These are phyloP conservation scores for Phytopythium mirpurense DNA, from an alignment of 352 stramenopile species.

Conservation along the genomic window DNA sequence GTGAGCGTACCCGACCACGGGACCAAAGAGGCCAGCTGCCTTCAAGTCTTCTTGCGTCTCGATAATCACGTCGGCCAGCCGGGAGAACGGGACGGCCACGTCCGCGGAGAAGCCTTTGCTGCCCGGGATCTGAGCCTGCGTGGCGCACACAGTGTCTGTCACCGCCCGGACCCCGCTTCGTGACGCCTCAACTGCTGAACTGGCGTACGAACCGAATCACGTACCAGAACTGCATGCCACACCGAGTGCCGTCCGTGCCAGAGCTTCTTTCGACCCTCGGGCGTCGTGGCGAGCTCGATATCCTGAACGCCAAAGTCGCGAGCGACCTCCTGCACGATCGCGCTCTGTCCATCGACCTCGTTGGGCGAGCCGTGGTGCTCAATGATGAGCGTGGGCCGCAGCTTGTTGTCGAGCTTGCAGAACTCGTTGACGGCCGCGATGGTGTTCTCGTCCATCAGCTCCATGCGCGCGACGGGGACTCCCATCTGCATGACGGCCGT, in stretches of 20 bases:
- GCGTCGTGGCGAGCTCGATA: slow-evolving; percentile 59
- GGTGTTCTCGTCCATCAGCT: slow-evolving; percentile 74
- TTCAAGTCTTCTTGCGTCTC: slow-evolving; percentile 89
- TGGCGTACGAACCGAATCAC: too few relatives aligned
- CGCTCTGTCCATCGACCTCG: slow-evolving; percentile 84
- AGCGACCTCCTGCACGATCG: slow-evolving; percentile 73
- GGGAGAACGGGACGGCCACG: slow-evolving; percentile 93
- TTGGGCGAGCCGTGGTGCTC: slow-evolving; percentile 82
- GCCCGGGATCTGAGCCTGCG: slow-evolving; percentile 58
- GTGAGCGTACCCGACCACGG: slow-evolving; percentile 90
- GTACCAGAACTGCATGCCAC: slow-evolving; percentile 70
- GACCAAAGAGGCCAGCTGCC: slow-evolving; percentile 77
- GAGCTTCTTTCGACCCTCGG: slow-evolving; percentile 66
- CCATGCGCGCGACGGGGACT: slow-evolving; percentile 74
- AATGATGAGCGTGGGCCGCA: slow-evolving; percentile 91
- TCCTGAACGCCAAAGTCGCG: slow-evolving; percentile 66
- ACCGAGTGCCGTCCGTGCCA: slow-evolving; percentile 76
- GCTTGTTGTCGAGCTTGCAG: slow-evolving; percentile 58
- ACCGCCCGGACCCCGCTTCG: too few relatives aligned
- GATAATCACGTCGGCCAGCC: slow-evolving; percentile 89
- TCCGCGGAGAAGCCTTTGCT: slow-evolving; percentile 90
- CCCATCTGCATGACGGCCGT: slow-evolving; percentile 76
- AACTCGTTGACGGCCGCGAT: slow-evolving; percentile 73
- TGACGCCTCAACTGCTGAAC: too few relatives aligned
- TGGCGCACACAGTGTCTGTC: neutral